A percentile compares a stretch with the other conserved stretches of the same genome.
phyloP scores from a whole-genome alignment of 257 asterid genomes.

The Striga asiatica region DNA sequence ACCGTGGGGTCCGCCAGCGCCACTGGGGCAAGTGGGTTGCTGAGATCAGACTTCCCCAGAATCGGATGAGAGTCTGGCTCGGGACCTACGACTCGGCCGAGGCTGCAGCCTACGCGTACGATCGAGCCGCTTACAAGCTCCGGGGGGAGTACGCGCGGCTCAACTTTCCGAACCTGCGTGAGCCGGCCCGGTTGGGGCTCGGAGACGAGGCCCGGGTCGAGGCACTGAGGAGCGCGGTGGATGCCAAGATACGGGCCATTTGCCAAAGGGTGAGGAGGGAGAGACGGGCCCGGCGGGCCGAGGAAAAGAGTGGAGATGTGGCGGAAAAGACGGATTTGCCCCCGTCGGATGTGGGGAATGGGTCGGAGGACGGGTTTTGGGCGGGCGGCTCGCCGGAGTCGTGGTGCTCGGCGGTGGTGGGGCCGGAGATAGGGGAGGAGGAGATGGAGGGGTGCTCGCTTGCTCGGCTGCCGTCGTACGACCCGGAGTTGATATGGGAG shows the following conservation, averaged over 20 bases:
- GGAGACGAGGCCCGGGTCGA: conserved; percentile 33
- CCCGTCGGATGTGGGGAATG: no score
- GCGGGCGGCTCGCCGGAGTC: conserved; percentile 37
- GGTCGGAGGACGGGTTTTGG: conserved; percentile 53
- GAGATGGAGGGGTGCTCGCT: conserved; percentile 62
- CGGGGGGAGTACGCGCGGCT: conserved; percentile 91
- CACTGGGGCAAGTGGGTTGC: conserved; percentile 99
- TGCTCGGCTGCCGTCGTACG: conserved; percentile 80
- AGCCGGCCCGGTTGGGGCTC: conserved; percentile 51
- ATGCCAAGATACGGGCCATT: conserved; percentile 76
- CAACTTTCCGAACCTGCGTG: conserved; percentile 65
- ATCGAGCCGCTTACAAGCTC: conserved; percentile 83
- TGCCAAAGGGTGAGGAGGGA: conserved; percentile 61
- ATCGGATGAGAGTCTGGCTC: conserved; percentile 84
- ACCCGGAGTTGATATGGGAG: conserved; percentile 90
- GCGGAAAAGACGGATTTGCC: conserved; percentile 21
- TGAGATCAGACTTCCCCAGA: conserved; percentile 85
- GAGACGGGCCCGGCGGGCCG: conserved; percentile 29
- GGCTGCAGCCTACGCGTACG: conserved; percentile 94
- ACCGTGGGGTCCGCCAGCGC: conserved; percentile 94
- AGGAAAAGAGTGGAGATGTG: conserved; percentile 17
- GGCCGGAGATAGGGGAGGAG: no score
- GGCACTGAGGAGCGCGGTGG: conserved; percentile 73
- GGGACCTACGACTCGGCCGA: conserved; percentile 94
- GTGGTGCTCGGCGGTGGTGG: no score